Evolutionary conservation across 23 red algal species (phyloP), one percentile per base, ranked within the genome.

Genomic region (Chondrus crispus): DNA sequence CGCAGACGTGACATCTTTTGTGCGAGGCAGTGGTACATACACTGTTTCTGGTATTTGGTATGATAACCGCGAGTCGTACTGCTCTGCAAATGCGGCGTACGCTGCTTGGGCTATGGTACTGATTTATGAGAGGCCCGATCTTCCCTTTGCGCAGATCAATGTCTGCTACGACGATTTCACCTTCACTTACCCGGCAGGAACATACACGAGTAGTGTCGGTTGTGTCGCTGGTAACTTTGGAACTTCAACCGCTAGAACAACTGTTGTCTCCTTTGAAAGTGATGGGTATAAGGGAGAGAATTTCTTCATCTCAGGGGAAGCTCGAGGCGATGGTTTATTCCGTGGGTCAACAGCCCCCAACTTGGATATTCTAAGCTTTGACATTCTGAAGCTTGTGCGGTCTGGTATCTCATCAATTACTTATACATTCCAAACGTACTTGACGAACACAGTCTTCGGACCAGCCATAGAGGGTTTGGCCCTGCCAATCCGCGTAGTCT

Each of bases 231-330:
- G 77, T 35, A 82, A 36, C 4, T 38, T 38, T 12, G 62, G 5
- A 3, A 82, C 77, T 2, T 33, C 77, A 14, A 32, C 46, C 5
- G 50, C 77, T 3, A 52, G 50, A 82, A 82, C 77, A 22, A 82
- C 77, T 32, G 28, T 82, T 3, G 77, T 82, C 20, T 42, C 77
- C 7, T 82, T 82, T 58, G 77, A 82, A 20, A 82, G 77, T 52
- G 77, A 82, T 58, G 77, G 77, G 62, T 82, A 82, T 19, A 82
- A 82, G 29, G 77, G 77, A 24, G 77, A 82, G 19, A 18, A 41
- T 29, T 82, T 82, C 33, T 82, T 40, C 45, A 82, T 82, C 77
- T 60, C 57, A 32, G 77, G 77, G 26, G 50, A 16, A 62, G 57
- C 26, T 38, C 77, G 57, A 30, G 77, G 77, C 8, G 77, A 82